Percentiles rank a stretch among this genome's conserved stretches.
phyloP scores from a whole-genome alignment of 129 eudicot genomes.

The Helichrysum umbraculigerum region DNA sequence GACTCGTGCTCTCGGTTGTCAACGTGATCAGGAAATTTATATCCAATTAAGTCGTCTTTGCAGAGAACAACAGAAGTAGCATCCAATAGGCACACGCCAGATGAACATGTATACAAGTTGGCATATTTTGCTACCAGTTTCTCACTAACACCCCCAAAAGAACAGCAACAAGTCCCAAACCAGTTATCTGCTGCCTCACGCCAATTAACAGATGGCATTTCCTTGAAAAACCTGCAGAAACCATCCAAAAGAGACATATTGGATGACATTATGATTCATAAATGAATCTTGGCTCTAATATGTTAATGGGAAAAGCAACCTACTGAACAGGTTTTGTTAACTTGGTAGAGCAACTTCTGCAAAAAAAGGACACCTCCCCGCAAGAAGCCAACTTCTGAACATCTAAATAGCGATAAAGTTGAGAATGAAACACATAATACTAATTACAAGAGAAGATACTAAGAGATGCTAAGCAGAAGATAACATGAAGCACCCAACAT shows the following conservation, averaged over 20 bases:
- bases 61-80: slow-evolving; percentile 61
- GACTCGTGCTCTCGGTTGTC: slow-evolving; percentile 27
- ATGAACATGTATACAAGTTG: slow-evolving; percentile 53
- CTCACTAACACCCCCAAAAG: slow-evolving; percentile 84
- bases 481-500: slow-evolving; percentile 5
- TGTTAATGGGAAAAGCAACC: slow-evolving; percentile 13
- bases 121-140: slow-evolving; percentile 67
- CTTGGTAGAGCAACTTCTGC: slow-evolving; percentile 78
- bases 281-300: background rate
- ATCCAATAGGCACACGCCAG: slow-evolving; percentile 63
- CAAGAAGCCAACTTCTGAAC: slow-evolving; percentile 52
- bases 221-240: slow-evolving; percentile 60
- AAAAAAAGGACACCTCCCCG: slow-evolving; percentile 67
- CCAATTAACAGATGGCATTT: slow-evolving; percentile 95
- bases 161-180: slow-evolving; percentile 97
- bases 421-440: background rate
- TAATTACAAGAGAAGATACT: background rate
- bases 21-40: slow-evolving; percentile 30
- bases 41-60: slow-evolving; percentile 64
- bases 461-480: slow-evolving; percentile 12
- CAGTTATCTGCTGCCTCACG: slow-evolving; percentile 94
- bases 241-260: background rate
- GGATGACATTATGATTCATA: background rate
- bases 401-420: slow-evolving; percentile 41
- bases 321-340: slow-evolving; percentile 65